These are phyloP conservation scores for Syncephalastrum monosporum DNA, from an alignment of 371 early-diverging fungal genomes.

Conservation along the genomic window DNA sequence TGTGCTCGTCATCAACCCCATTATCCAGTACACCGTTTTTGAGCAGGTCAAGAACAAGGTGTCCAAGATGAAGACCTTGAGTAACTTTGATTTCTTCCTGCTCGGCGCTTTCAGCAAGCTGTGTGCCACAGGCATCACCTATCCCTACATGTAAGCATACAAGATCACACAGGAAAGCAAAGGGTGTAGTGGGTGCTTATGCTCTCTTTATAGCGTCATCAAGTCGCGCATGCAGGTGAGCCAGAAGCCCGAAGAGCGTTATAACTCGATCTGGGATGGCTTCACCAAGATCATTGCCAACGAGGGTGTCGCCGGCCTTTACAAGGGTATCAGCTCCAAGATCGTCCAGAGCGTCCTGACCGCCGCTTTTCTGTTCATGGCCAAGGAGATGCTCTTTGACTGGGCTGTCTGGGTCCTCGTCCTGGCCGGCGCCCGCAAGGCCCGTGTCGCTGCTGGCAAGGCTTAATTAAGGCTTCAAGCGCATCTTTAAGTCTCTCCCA, in stretches of 20 bases:
- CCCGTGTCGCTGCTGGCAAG: slow-evolving; percentile 23
- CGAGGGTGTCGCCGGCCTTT: slow-evolving; percentile 82
- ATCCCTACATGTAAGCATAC: slow-evolving; percentile 89
- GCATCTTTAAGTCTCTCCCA: too few species aligned
- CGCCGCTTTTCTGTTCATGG: slow-evolving; percentile 91
- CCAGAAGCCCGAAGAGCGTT: slow-evolving; percentile 75
- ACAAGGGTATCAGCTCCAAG: slow-evolving; percentile 93
- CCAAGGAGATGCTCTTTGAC: slow-evolving; percentile 81
- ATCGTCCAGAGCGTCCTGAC: slow-evolving; percentile 88
- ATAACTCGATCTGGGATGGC: slow-evolving; percentile 83
- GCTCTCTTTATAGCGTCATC: slow-evolving; percentile 59
- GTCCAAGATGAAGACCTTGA: slow-evolving; percentile 55
- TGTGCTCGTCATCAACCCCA: slow-evolving; percentile 96
- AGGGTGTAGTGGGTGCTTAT: background rate
- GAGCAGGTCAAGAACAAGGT: slow-evolving; percentile 84
- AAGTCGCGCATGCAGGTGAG: slow-evolving; percentile 97
- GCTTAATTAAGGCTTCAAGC: slow-evolving; percentile 13
- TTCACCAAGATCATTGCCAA: slow-evolving; percentile 84
- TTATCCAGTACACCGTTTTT: slow-evolving; percentile 97
- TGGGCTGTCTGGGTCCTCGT: slow-evolving; percentile 71
- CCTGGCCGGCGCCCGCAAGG: slow-evolving; percentile 49
- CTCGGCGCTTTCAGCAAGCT: slow-evolving; percentile 94
- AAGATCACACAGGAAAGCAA: background rate
- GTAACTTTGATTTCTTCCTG: slow-evolving; percentile 89
- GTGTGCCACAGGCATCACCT: slow-evolving; percentile 91